Evolutionary conservation across 345 rosid genomes (phyloP), one percentile per base, ranked within the genome.

Genomic region (Gossypium anomalum): DNA sequence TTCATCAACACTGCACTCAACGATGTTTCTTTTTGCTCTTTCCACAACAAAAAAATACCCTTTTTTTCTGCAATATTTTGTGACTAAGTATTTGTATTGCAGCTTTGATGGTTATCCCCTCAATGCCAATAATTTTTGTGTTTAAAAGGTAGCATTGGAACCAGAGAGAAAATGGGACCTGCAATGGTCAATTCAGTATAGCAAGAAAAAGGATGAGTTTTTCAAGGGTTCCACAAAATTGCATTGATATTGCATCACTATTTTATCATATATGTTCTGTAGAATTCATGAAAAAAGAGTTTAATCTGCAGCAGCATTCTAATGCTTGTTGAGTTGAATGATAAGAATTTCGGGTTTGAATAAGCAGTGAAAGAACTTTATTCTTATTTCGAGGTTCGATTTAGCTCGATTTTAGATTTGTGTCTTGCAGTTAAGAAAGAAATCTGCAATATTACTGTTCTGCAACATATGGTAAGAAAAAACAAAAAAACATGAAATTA

Each of bases 1-100:
- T 82, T 77, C 82, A 49, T n/a, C 83, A 49, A 69, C 83, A 79
- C 85, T 81, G 80, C 89, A 78, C 51, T 72, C 83, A 62, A 80
- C 78, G 74, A 78, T 78, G 84, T 78, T 80, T 82, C 60, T 65
- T 80, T 73, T 60, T 67, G 14, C 60, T 51, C 63, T 72, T 57
- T 45, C 66, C 69, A n/a, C 77, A 82, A 74, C 64, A 41, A 25
- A 52, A 12, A 51, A 22, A n/a, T 13, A 48, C 6, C n/a, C n/a
- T 20, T 23, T n/a, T 64, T 41, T 9, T 38, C 45, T 41, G 25
- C 25, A 3, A n/a, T 38, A 0, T 6, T 13, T 25, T 25, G 64
- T n/a, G 27, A 60, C 1, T 4, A 0, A 1, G 41, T 34, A 34
- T 5, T 34, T 34, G 41, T 34, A 34, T 34, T 34, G 41, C 41